phyloP scores from a whole-genome alignment of 2,329 filamentous ascomycete genomes.

The Talaromyces atroroseus region DNA sequence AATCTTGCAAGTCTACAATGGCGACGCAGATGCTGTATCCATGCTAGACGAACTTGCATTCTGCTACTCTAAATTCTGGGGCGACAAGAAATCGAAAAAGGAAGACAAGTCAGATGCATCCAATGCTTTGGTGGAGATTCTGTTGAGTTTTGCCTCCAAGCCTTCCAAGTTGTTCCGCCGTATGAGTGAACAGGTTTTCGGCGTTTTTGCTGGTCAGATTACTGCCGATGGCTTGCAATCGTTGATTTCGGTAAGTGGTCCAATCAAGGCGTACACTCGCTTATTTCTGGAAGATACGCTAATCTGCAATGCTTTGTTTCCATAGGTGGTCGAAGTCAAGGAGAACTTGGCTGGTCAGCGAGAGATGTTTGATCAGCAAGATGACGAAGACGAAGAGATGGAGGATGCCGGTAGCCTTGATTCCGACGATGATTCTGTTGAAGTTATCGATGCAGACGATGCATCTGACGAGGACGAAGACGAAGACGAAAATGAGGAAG shows the following conservation, averaged over 20 bases:
- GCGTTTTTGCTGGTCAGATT: constrained; percentile 70
- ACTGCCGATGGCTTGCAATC: constrained; percentile 66
- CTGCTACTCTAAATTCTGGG: constrained; percentile 61
- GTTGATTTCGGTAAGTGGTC: constrained; percentile 42
- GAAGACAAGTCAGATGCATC: constrained; percentile 49
- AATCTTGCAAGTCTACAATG: constrained; percentile 83
- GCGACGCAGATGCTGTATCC: constrained; percentile 76
- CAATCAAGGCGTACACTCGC: not conserved
- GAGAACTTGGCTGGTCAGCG: constrained; percentile 80
- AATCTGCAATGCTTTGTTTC: constrained; percentile 20
- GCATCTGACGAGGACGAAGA: constrained; percentile 7
- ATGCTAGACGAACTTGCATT: constrained; percentile 76
- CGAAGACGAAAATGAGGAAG: constrained; percentile 27
- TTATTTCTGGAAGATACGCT: not conserved
- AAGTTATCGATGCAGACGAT: constrained; percentile 28
- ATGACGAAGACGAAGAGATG: constrained; percentile 52
- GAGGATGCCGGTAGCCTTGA: constrained; percentile 42
- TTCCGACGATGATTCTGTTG: constrained; percentile 20
- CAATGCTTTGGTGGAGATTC: constrained; percentile 74
- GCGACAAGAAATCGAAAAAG: constrained; percentile 49
- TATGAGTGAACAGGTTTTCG: constrained; percentile 82
- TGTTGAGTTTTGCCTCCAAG: constrained; percentile 84
- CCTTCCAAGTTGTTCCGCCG: constrained; percentile 79
- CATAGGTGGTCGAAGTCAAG: constrained; percentile 66
- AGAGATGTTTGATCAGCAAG: constrained; percentile 72